Conservation (phyloP, 2,329 filamentous ascomycete species). For the Mollisiaceae sp. region DNA sequence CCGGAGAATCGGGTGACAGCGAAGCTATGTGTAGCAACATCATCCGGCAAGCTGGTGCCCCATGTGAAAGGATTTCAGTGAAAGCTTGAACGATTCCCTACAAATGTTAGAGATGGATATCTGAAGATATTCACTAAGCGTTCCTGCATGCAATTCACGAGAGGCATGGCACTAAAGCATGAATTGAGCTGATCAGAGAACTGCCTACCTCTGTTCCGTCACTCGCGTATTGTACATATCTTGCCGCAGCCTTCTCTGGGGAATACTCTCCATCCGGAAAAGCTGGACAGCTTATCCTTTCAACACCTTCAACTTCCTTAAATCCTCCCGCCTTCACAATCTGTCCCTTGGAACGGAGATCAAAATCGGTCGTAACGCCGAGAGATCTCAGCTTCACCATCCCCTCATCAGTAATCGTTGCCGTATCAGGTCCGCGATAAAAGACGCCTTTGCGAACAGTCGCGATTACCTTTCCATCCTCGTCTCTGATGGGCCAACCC, state of each 20-base stretch:
- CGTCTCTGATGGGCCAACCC: constrained; percentile 24
- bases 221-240: constrained; percentile 64
- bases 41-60: constrained; percentile 55
- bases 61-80: constrained; percentile 58
- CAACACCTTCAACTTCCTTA: constrained; percentile 53
- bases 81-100: constrained; percentile 69
- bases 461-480: constrained; percentile 32
- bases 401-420: constrained; percentile 58
- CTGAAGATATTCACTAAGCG: not conserved
- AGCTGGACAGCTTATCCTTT: constrained; percentile 65
- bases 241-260: constrained; percentile 64
- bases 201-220: constrained; percentile 50
- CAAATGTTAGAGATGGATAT: not conserved
- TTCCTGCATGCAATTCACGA: too few species aligned
- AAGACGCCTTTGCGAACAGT: constrained; percentile 58
- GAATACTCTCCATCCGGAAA: constrained; percentile 65
- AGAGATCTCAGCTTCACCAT: constrained; percentile 56
- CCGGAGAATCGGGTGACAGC: constrained; percentile 32
- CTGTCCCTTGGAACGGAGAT: constrained; percentile 68
- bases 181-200: not conserved
- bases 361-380: constrained; percentile 67
- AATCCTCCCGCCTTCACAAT: constrained; percentile 53
- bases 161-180: too few species aligned
- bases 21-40: constrained; percentile 50
- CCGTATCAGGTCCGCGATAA: constrained; percentile 74